Evolutionary conservation across 106 monocot species (phyloP).

Genomic region (Dendrobium officinale): DNA sequence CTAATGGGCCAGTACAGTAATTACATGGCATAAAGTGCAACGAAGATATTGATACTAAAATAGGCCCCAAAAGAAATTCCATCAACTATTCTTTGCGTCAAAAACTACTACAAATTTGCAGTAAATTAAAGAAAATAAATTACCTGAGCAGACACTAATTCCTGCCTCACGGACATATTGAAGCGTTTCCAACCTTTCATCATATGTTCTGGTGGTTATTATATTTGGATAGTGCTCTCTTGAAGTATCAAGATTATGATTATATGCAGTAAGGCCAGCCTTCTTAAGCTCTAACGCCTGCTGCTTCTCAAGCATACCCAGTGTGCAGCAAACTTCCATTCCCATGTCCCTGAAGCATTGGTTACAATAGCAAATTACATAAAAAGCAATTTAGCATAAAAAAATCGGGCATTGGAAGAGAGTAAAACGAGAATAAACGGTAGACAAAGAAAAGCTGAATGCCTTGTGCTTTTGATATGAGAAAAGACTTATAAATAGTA

Average conservation of each 20-base stretch:
- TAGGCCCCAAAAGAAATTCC: not conserved
- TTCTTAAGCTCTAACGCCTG: slow-evolving; percentile 88
- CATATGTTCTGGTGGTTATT: slow-evolving; percentile 93
- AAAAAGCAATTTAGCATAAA: not conserved
- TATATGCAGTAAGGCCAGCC: slow-evolving; percentile 98
- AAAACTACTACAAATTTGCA: not conserved
- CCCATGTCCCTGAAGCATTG: slow-evolving; percentile 66
- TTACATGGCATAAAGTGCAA: not conserved
- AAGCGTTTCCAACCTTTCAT: slow-evolving; percentile 89
- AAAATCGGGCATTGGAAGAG: not conserved
- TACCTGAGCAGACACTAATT: slow-evolving; percentile 95
- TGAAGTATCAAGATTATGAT: slow-evolving; percentile 99
- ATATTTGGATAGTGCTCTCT: slow-evolving; percentile 96
- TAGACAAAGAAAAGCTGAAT: not conserved
- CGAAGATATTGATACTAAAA: not conserved
- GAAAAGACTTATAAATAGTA: not conserved
- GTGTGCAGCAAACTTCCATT: slow-evolving; percentile 98
- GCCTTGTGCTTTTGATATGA: not conserved
- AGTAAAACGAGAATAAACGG: not conserved
- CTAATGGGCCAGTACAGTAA: not conserved
- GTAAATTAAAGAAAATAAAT: not conserved
- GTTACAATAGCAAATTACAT: not conserved
- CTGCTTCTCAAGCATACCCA: slow-evolving; percentile 98
- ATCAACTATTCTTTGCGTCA: not conserved
- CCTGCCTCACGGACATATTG: slow-evolving; percentile 85